A percentile compares a stretch with the other conserved stretches of the same genome.
phyloP scores from a whole-genome alignment of 371 early-diverging fungal genomes.

The Lichtheimia corymbifera region DNA sequence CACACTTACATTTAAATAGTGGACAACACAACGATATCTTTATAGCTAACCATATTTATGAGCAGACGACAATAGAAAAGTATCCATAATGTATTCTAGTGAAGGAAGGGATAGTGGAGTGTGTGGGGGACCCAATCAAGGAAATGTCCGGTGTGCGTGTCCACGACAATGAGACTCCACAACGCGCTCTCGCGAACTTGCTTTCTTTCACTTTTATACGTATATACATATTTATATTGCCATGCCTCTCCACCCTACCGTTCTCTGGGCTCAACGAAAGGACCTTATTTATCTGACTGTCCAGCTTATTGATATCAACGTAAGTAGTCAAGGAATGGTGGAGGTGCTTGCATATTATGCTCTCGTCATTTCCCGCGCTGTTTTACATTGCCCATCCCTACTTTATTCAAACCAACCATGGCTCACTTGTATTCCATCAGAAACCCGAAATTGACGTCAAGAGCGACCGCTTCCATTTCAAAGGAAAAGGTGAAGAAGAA shows the following conservation, averaged over 20 bases:
- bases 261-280: constrained; percentile 93
- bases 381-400: too few species aligned
- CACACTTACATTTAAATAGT: too few species aligned
- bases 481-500: constrained; percentile 60
- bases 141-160: background rate
- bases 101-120: too few species aligned
- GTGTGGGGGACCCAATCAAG: too few species aligned
- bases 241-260: constrained; percentile 65
- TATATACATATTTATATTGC: background rate
- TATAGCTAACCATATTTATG: too few species aligned
- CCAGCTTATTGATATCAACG: constrained; percentile 74
- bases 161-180: background rate
- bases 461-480: constrained; percentile 64
- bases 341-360: too few species aligned
- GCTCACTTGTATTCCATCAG: constrained; percentile 5
- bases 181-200: background rate
- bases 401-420: too few species aligned
- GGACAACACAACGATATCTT: too few species aligned
- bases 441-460: constrained; percentile 58
- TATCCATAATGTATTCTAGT: too few species aligned
- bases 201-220: background rate
- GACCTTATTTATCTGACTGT: constrained; percentile 86
- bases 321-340: constrained; percentile 10
- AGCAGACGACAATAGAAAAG: too few species aligned
- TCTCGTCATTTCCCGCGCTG: too few species aligned